Conservation (phyloP, 2,329 filamentous ascomycete genomes). For the Clonostachys rosea region DNA sequence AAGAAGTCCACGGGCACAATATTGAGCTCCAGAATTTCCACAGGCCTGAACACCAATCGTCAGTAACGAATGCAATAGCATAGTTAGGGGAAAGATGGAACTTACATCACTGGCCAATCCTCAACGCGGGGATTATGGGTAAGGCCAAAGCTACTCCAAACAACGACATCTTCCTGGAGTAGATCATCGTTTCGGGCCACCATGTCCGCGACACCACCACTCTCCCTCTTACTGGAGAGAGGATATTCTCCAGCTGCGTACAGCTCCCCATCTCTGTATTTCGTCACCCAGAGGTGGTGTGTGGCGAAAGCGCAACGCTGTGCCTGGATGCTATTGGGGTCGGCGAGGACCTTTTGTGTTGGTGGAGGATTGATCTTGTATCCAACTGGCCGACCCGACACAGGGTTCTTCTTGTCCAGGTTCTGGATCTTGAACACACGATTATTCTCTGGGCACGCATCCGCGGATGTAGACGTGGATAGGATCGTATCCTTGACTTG, state of each 20-base stretch:
- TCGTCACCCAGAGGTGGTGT: conserved; percentile 41
- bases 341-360: conserved; percentile 32
- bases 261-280: conserved; percentile 35
- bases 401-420: conserved; percentile 28
- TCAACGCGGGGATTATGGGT: conserved; percentile 63
- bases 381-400: conserved; percentile 37
- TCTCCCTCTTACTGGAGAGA: conserved; percentile 31
- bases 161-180: conserved; percentile 45
- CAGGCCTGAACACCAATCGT: conserved; percentile 34
- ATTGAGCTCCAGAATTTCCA: conserved; percentile 41
- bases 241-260: conserved; percentile 38
- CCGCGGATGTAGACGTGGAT: conserved; percentile 37
- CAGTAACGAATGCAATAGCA: background rate
- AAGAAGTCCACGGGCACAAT: conserved; percentile 44
- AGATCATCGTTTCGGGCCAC: conserved; percentile 37
- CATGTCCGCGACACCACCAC: conserved; percentile 29
- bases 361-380: conserved; percentile 38
- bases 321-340: conserved; percentile 30
- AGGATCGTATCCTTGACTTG: conserved; percentile 38
- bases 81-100: background rate
- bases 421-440: conserved; percentile 47
- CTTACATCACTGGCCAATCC: conserved; percentile 65
- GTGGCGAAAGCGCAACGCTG: conserved; percentile 33
- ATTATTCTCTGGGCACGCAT: conserved; percentile 43
- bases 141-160: conserved; percentile 55